These are phyloP conservation scores for Colletotrichum orbiculare DNA, from an alignment of 2,329 filamentous ascomycete genomes.

Conservation along the genomic window DNA sequence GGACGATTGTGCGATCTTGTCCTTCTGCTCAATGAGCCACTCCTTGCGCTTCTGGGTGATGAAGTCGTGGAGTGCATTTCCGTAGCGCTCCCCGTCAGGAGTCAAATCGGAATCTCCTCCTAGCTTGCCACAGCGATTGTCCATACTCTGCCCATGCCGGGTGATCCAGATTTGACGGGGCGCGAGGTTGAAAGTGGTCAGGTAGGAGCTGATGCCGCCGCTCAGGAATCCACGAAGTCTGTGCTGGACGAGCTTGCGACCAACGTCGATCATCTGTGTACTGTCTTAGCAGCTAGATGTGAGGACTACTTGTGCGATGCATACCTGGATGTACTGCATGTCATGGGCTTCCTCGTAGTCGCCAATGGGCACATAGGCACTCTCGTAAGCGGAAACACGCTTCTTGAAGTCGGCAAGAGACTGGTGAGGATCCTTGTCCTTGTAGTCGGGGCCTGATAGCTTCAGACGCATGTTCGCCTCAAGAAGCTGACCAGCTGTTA, in stretches of 20 bases:
- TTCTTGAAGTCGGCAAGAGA: conserved; percentile 92
- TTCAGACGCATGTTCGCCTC: conserved; percentile 98
- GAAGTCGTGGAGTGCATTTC: conserved; percentile 82
- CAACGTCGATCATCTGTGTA: conserved; percentile 91
- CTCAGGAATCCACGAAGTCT: conserved; percentile 92
- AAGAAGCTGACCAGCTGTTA: conserved; percentile 67
- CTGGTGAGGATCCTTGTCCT: conserved; percentile 87
- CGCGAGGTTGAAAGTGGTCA: conserved; percentile 96
- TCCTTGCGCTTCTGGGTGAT: conserved; percentile 82
- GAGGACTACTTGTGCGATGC: conserved; percentile 22
- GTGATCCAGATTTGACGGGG: conserved; percentile 99
- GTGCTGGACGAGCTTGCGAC: conserved; percentile 91
- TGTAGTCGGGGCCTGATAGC: conserved; percentile 95
- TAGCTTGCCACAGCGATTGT: conserved; percentile 89
- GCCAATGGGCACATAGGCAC: conserved; percentile 90
- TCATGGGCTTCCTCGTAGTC: conserved; percentile 90
- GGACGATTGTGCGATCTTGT: conserved; percentile 78
- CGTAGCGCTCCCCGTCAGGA: conserved; percentile 82
- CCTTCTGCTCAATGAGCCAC: conserved; percentile 86
- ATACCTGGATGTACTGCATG: conserved; percentile 89
- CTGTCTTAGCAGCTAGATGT: conserved; percentile 28
- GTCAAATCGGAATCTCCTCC: conserved; percentile 91
- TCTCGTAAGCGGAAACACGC: conserved; percentile 92
- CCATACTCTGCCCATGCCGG: conserved; percentile 88
- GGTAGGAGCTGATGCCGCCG: conserved; percentile 91